Conservation (phyloP, 1,284 basidiomycete genomes). For the Megacollybia platyphylla region DNA sequence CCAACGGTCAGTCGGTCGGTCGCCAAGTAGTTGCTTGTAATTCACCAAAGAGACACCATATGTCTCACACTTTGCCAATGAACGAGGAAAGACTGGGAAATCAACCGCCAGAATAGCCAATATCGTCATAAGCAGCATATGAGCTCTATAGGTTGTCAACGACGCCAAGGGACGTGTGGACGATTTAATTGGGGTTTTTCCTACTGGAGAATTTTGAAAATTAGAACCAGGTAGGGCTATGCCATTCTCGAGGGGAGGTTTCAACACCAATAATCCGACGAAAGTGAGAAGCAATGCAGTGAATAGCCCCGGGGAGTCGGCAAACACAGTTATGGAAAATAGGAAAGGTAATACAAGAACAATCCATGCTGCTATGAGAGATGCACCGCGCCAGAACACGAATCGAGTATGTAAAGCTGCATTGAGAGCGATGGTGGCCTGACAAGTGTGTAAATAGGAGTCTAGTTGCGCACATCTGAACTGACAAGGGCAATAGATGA, state of each 20-base stretch:
- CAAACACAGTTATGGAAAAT: constrained; percentile 63
- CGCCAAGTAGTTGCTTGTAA: constrained; percentile 7
- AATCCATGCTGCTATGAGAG: background rate
- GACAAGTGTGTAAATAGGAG: background rate
- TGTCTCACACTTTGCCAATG: constrained; percentile 86
- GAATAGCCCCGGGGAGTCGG: constrained; percentile 42
- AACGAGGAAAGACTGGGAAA: constrained; percentile 84
- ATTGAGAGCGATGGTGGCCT: constrained; percentile 1
- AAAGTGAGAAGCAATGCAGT: constrained; percentile 35
- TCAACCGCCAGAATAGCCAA: constrained; percentile 94
- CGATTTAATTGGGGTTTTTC: constrained; percentile 4
- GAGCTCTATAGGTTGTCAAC: constrained; percentile 81
- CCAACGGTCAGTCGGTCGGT: background rate
- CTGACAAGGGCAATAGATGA: constrained; percentile 1
- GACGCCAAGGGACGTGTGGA: constrained; percentile 42
- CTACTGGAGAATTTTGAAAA: constrained; percentile 12
- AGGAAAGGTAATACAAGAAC: background rate
- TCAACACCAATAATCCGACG: constrained; percentile 23
- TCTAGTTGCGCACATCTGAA: background rate
- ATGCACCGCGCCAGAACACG: background rate
- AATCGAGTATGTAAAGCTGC: background rate
- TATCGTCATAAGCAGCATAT: constrained; percentile 92
- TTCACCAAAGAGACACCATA: constrained; percentile 85
- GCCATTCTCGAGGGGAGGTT: constrained; percentile 29
- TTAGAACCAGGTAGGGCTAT: constrained; percentile 34